Evolutionary conservation across 108 stramenopile species (phyloP), one percentile per base, ranked within the genome.

Genomic region (Cyclotella atomus): DNA sequence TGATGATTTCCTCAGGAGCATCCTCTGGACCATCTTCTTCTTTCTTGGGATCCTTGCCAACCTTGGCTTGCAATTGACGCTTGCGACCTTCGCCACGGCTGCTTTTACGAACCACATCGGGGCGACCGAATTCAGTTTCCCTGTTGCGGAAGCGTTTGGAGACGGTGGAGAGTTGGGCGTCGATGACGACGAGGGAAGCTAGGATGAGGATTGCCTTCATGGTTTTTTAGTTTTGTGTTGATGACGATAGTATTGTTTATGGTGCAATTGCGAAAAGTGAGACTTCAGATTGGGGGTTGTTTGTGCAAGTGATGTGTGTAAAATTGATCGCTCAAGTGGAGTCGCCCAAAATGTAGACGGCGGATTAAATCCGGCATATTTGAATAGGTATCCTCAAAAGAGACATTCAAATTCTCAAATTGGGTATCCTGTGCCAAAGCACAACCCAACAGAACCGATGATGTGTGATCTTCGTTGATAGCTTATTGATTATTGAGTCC

Each of bases 121-220:
- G 4, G 34, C 49, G 28, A 20, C 56, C 55, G 14, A 43, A 38
- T 27, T 41, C 55, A 29, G 32, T 30, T 25, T 70, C 60, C 7
- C 19, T 46, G 52, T 32, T 60, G 28, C 70, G 70, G 57, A 47
- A 70, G 27, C 70, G 70, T 60, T 47, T 59, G 38, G 70, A 33
- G 3, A 59, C 19, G 45, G 45, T 70, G 6, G 70, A 70, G 30
- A 70, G 59, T 32, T 70, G 59, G 17, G 70, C 70, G 17, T 70
- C 57, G 6, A 60, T 30, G 20, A 33, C 59, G 1, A 33, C 7
- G 30, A 60, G 27, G 70, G n/a, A n/a, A n/a, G n/a, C n/a, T n/a
- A 28, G 32, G 59, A 70, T 28, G 45, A 60, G 10, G 9, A 44
- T 70, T 70, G 70, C 19, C 29, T 70, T 70, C 36, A 70, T 45